phyloP scores from a whole-genome alignment of 2,329 filamentous ascomycete genomes.

The Metarhizium rileyi region DNA sequence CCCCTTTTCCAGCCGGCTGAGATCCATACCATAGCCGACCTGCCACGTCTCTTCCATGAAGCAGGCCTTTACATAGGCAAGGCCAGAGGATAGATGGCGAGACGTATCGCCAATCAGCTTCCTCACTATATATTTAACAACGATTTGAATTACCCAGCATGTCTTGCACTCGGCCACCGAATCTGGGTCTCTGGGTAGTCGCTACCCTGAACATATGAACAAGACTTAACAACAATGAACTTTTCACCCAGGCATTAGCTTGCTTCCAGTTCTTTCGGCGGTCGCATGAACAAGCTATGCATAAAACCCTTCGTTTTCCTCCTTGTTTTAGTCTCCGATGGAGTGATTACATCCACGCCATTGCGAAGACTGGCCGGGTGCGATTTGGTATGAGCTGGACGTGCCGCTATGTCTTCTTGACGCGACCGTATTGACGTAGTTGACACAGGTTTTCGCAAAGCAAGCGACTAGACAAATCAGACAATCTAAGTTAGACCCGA shows the following conservation, averaged over 20 bases:
- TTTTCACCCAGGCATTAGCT: background rate
- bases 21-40: background rate
- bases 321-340: background rate
- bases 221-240: background rate
- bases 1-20: too few species aligned
- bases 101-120: too few species aligned
- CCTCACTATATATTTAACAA: too few species aligned
- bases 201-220: background rate
- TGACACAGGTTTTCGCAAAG: background rate
- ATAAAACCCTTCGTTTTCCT: conserved; percentile 11
- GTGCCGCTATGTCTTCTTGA: background rate
- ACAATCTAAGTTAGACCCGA: background rate
- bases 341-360: background rate
- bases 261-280: background rate
- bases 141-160: too few species aligned
- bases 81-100: too few species aligned
- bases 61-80: too few species aligned
- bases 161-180: too few species aligned
- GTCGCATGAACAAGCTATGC: conserved; percentile 8
- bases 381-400: background rate
- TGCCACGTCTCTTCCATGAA: background rate
- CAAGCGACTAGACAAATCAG: background rate
- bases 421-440: background rate
- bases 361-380: background rate
- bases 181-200: background rate